phyloP scores from a whole-genome alignment of 2,329 filamentous ascomycete genomes.

The Ophioceras dolichostomum region DNA sequence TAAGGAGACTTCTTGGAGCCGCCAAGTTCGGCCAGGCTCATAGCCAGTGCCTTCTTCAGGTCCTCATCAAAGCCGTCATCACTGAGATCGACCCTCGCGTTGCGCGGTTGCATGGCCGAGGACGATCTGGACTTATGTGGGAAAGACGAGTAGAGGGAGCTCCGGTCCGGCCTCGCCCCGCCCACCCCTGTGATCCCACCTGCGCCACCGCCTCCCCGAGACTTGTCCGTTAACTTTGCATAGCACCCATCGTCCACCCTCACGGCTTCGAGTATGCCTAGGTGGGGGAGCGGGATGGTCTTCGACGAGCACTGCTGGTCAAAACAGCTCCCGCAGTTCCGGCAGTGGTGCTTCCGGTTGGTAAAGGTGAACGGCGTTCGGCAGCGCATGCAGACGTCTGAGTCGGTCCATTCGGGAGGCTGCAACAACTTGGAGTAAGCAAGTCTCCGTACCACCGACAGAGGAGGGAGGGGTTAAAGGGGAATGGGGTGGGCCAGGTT shows the following conservation, averaged over 20 bases:
- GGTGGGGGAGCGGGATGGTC: constrained; percentile 73
- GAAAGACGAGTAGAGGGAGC: constrained; percentile 10
- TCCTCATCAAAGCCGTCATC: constrained; percentile 93
- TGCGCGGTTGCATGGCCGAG: constrained; percentile 73
- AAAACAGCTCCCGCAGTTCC: constrained; percentile 96
- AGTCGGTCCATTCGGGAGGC: constrained; percentile 96
- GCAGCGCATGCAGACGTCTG: constrained; percentile 97
- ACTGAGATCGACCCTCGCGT: constrained; percentile 75
- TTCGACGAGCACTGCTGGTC: constrained; percentile 92
- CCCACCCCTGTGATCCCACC: constrained; percentile 28
- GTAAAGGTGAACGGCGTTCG: constrained; percentile 93
- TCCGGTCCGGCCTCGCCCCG: constrained; percentile 20
- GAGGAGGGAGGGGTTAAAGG: no score
- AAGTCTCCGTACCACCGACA: background rate
- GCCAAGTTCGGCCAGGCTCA: constrained; percentile 92
- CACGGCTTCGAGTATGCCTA: constrained; percentile 84
- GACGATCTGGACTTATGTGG: constrained; percentile 54
- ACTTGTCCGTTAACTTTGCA: constrained; percentile 72
- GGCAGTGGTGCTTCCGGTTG: constrained; percentile 95
- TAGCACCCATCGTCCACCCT: constrained; percentile 96
- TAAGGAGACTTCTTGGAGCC: constrained; percentile 41
- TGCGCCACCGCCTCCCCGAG: constrained; percentile 19
- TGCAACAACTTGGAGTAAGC: constrained; percentile 21
- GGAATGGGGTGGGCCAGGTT: no score
- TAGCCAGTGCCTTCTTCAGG: constrained; percentile 81